Base-by-base conservation (phyloP, 495 filamentous ascomycete species). In the Viridothelium virens region DNA sequence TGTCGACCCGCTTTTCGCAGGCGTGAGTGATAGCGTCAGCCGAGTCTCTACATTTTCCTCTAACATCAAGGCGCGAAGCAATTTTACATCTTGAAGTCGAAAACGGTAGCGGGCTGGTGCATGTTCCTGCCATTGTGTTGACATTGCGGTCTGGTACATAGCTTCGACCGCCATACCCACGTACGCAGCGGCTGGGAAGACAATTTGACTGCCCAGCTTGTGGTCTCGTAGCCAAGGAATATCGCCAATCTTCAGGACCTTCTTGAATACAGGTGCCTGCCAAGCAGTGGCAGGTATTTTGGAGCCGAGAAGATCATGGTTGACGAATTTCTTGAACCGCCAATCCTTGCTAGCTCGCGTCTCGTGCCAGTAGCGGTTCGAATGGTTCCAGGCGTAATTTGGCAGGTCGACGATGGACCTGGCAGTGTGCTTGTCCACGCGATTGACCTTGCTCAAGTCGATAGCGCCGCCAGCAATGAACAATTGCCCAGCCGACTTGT, bases 211-310 rank as follows among this genome's bases (percentile, higher is more conserved):
- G 31, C 78, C 72, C 1, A 81, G 70, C 44, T 71, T 67, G 64
- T 82, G 79, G 38, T 80, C 75, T 14, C 64, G 66, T 0, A 82
- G 41, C 80, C 80, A 82, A 10, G 80, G 78, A 4, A 78, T 67
- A 31, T 80, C 77, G 25, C 25, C 25, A 25, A 1, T 25, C 1
- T 25, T 25, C 25, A 25, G 25, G 1, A 25, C 25, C 25, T 25
- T 25, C 25, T 25, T 25, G 25, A 25, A 25, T 1, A 25, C 25
- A 25, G 25, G 25, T 1, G 25, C 25, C 25, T 25, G 25, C 25
- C 25, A 25, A 1, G 25, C 25, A 25, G 25, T 25, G 25, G 25
- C 25, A 25, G 25, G 25, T 25, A 25, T 25, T 25, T 25, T 25
- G 25, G 25, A 25, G 25, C 86, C 87, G 1, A 89, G 75, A 0